Percentiles rank a stretch among this genome's conserved stretches.
These are phyloP conservation scores for Penicillium sp. DNA, from an alignment of 2,329 filamentous ascomycete species.

Conservation along the genomic window DNA sequence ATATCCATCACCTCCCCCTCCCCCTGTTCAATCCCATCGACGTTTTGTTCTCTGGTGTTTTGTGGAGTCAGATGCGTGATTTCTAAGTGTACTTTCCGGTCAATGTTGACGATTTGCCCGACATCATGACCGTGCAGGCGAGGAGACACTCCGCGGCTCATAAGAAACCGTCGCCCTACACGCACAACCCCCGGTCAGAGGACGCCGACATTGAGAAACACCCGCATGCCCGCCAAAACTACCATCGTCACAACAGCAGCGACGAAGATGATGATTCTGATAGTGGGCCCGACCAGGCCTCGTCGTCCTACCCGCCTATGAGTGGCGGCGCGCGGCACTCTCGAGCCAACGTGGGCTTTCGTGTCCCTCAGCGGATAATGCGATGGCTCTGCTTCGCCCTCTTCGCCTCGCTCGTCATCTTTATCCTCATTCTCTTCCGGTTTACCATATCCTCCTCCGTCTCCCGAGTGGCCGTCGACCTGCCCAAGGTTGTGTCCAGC, in stretches of 20 bases:
- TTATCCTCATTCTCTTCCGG: slow-evolving; percentile 70
- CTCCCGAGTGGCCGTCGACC: slow-evolving; percentile 29
- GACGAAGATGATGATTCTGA: slow-evolving; percentile 25
- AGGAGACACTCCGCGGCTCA: slow-evolving; percentile 30
- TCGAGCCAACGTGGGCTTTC: slow-evolving; percentile 47
- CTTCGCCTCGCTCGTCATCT: slow-evolving; percentile 64
- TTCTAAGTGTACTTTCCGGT: slow-evolving; percentile 5
- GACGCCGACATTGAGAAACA: slow-evolving; percentile 37
- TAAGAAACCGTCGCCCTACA: slow-evolving; percentile 23
- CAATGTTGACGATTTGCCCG: slow-evolving; percentile 21
- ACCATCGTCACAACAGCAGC: slow-evolving; percentile 16
- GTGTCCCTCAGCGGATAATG: slow-evolving; percentile 67
- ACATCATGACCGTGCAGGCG: slow-evolving; percentile 31
- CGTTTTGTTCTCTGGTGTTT: not conserved
- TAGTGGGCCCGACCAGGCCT: slow-evolving; percentile 41
- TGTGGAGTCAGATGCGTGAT: not conserved
- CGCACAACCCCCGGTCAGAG: slow-evolving; percentile 12
- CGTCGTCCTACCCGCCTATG: slow-evolving; percentile 51
- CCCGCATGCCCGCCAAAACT: slow-evolving; percentile 15
- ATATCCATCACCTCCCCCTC: not conserved
- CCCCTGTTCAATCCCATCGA: not conserved
- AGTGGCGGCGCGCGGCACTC: slow-evolving; percentile 31
- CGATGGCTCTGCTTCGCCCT: slow-evolving; percentile 73
- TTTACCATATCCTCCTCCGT: slow-evolving; percentile 56
- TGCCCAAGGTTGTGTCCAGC: slow-evolving; percentile 54